Evolutionary conservation across 2,329 filamentous ascomycete genomes (phyloP).

Genomic region (Arthroderma sp.): DNA sequence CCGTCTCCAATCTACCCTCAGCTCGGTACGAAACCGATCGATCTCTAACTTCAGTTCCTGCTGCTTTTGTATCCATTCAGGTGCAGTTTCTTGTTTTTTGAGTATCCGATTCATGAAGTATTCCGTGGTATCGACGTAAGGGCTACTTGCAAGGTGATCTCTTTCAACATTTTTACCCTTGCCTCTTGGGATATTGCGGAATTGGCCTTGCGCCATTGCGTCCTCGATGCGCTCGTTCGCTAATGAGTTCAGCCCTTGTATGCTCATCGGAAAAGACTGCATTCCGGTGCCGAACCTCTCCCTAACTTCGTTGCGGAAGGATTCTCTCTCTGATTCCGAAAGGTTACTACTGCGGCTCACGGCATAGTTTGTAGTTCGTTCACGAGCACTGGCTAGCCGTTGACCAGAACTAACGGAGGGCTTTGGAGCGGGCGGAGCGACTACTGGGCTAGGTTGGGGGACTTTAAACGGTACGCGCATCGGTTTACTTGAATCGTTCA

Average conservation of each 20-base stretch:
- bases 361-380: constrained; percentile 44
- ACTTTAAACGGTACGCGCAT: constrained; percentile 32
- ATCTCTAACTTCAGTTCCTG: constrained; percentile 66
- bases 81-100: constrained; percentile 85
- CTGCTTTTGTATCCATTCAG: constrained; percentile 98
- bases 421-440: constrained; percentile 35
- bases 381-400: constrained; percentile 45
- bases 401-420: constrained; percentile 32
- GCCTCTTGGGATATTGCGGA: constrained; percentile 70
- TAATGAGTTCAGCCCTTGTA: constrained; percentile 66
- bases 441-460: constrained; percentile 24
- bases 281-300: constrained; percentile 67
- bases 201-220: constrained; percentile 82
- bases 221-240: constrained; percentile 91
- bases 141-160: constrained; percentile 71
- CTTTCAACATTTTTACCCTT: constrained; percentile 54
- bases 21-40: constrained; percentile 55
- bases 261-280: constrained; percentile 58
- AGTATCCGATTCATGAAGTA: constrained; percentile 99
- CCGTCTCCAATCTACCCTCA: constrained; percentile 72
- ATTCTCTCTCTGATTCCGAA: constrained; percentile 58
- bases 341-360: constrained; percentile 43
- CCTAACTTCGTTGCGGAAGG: constrained; percentile 57
- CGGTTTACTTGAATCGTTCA: constrained; percentile 49
- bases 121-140: constrained; percentile 90